Evolutionary conservation across 257 asterid genomes (phyloP), one percentile per base, ranked within the genome.

Genomic region (Nemophila menziesii): DNA sequence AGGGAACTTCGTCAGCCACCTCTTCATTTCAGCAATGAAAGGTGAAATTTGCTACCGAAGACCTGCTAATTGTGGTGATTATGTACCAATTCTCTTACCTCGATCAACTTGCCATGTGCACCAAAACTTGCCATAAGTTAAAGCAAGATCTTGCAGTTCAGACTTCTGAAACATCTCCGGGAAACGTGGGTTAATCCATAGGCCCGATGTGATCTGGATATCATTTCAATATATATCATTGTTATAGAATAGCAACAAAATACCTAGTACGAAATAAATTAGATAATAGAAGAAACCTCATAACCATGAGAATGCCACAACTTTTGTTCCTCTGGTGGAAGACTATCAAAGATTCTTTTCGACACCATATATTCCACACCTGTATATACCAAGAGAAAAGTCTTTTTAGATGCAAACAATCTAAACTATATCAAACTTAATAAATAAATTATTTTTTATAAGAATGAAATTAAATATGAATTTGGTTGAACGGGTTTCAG

Each of bases 61-160:
- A 39, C 14, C 4, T 10, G 44, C 13, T 15, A 21, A 22, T 29
- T 29, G 2, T 29, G 8, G 22, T 21, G 20, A 17, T 2, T n/a
- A 33, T 0, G 2, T 6, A 8, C 19, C 12, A 9, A 41, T 12
- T 15, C 13, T 19, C 29, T 42, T 51, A 73, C 95, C 96, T 53
- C 96, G 53, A 33, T 86, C 96, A 20, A 72, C 67, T 57, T 86
- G 97, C 94, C 97, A 86, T 4, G 97, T 82, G 73, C 97, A 86
- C 94, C 94, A 86, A 49, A 79, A 82, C 49, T 86, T 86, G 55
- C 97, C 97, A 38, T 77, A 82, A 16, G 72, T 74, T 16, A 52
- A 61, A 37, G 85, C 84, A 2, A 82, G 55, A 33, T 79, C 70
- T 52, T 52, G 29, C 11, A 74, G 75, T 20, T 86, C 93, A 18